Base-by-base conservation (phyloP, 305 asterid genomes). In the Solanum hybrid region DNA sequence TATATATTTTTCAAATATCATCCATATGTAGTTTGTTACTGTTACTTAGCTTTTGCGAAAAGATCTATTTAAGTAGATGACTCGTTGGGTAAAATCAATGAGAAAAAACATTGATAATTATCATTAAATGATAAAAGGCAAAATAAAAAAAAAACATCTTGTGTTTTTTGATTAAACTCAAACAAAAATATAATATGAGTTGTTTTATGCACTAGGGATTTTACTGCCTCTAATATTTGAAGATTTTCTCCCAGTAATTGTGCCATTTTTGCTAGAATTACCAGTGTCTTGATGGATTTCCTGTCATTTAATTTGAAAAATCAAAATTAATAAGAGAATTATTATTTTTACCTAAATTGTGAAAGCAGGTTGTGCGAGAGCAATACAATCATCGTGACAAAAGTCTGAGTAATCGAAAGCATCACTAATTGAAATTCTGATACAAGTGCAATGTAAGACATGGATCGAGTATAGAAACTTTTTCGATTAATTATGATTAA, bases 171-270 rank as follows among this genome's bases (percentile, higher is more conserved):
- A 11, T 29, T 45, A 29, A 31, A 29, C 2, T 45, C 8, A 5
- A 1, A 84, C 1, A 51, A 17, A 84, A 79, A 29, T 19, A 29
- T 51, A 51, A 84, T 19, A 10, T 6, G 87, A 85, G 29, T 29
- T 85, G 12, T 26, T 31, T 85, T 85, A 85, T 56, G 75, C 29
- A 19, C 42, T 32, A 56, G 45, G 27, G 14, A 87, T 38, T 37
- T 82, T 87, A 42, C 89, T 87, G 14, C 85, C 72, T 45, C 89
- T 85, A 32, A 88, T 64, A 60, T 71, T 78, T 90, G 90, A 91
- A 37, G 91, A 90, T 85, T 91, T 92, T 91, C 91, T 92, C 88
- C 89, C 92, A 27, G 84, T 76, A 26, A 81, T 60, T 37, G 76
- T 89, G 84, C 92, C 91, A 32, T 72, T 72, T 86, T 90, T 87